Evolutionary conservation across 768 basidiomycete species (phyloP).

Genomic region (Russula sp.): DNA sequence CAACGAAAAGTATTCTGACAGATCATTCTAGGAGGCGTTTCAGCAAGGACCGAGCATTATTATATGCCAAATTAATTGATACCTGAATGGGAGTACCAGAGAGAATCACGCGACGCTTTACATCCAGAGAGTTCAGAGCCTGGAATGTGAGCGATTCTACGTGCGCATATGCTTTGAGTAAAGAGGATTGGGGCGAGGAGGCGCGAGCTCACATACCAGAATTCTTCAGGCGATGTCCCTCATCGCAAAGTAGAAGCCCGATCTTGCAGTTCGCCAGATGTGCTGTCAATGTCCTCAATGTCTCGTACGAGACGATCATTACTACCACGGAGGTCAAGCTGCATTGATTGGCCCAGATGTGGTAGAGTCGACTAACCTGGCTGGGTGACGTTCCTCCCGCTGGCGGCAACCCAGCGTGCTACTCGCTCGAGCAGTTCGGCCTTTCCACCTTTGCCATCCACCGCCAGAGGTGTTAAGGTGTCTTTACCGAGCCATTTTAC

Average conservation of each 20-base stretch:
- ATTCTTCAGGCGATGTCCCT: constrained; percentile 96
- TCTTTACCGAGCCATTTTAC: constrained; percentile 95
- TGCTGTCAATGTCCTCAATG: constrained; percentile 70
- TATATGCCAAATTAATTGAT: constrained; percentile 12
- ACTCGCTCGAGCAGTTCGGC: constrained; percentile 74
- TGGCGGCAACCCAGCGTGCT: constrained; percentile 82
- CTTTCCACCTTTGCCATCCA: constrained; percentile 91
- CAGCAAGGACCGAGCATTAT: neutral
- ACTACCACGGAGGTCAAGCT: constrained; percentile 41
- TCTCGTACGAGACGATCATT: constrained; percentile 99
- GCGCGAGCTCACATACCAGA: constrained; percentile 52
- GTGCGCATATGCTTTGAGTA: neutral
- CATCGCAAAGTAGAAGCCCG: constrained; percentile 92
- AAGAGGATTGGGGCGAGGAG: neutral
- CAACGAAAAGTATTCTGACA: constrained; percentile 91
- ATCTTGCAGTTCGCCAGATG: constrained; percentile 77
- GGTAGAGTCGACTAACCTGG: constrained; percentile 52
- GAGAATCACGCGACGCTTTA: constrained; percentile 86
- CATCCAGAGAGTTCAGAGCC: constrained; percentile 74
- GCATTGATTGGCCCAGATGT: neutral
- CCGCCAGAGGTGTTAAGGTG: constrained; percentile 72
- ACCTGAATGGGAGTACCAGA: constrained; percentile 93
- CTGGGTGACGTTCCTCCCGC: constrained; percentile 84
- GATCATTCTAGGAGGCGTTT: constrained; percentile 59
- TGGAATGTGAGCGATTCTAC: constrained; percentile 84